These are phyloP conservation scores for Gyrodon lividus DNA, from an alignment of 768 basidiomycete species.

Conservation along the genomic window DNA sequence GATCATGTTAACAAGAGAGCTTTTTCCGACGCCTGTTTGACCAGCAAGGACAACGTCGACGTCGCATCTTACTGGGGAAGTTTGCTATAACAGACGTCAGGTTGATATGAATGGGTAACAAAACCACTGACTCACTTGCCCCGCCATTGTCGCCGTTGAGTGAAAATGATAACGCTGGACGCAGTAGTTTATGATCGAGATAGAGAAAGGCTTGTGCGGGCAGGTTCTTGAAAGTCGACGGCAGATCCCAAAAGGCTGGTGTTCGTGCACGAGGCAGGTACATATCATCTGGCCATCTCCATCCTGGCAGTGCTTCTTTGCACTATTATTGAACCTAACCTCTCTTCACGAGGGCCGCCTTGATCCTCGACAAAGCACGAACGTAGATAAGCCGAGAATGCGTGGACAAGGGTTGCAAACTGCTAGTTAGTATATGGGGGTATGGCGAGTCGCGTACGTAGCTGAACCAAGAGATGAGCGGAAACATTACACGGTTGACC, in stretches of 20 bases:
- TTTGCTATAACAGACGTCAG: slow-evolving; percentile 10
- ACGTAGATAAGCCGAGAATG: not conserved
- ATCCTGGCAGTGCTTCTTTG: slow-evolving; percentile 1
- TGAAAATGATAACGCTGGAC: not conserved
- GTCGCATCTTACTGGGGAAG: not conserved
- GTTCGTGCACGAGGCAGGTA: slow-evolving; percentile 23
- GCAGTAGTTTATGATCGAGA: too few species aligned
- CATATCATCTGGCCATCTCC: slow-evolving; percentile 16
- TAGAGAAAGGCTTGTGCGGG: slow-evolving; percentile 1
- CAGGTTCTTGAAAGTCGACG: not conserved
- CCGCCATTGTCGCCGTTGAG: slow-evolving; percentile 11
- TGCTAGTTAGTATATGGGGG: too few species aligned
- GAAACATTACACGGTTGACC: too few species aligned
- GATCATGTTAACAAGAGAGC: slow-evolving; percentile 27
- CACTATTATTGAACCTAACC: not conserved
- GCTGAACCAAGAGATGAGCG: too few species aligned
- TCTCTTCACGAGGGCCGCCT: not conserved
- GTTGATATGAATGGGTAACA: not conserved
- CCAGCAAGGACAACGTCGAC: slow-evolving; percentile 23
- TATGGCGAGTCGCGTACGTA: too few species aligned
- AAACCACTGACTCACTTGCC: slow-evolving; percentile 10
- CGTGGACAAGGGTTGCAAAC: not conserved
- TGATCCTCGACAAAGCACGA: too few species aligned
- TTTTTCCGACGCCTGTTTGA: slow-evolving; percentile 27
- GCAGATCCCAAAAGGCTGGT: not conserved